Evolutionary conservation across 108 stramenopile species (phyloP).

Genomic region (Discostella pseudostelligera): DNA sequence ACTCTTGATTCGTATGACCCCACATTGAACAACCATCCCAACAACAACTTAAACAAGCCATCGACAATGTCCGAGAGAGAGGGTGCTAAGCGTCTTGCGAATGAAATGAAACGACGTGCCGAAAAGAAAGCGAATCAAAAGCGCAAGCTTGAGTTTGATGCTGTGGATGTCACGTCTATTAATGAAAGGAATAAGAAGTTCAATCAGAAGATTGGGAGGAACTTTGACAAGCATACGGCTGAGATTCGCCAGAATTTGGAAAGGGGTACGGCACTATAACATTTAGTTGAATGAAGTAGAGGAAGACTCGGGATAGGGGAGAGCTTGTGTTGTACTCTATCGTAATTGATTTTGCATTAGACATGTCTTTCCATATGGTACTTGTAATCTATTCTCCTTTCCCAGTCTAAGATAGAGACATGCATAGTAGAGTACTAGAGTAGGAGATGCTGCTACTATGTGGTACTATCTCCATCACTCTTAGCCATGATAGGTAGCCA

Average conservation of each 20-base stretch:
- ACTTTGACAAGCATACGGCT: slow-evolving; percentile 79
- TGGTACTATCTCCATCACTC: too few species aligned
- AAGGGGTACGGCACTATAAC: slow-evolving; percentile 84
- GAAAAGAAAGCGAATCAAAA: slow-evolving; percentile 68
- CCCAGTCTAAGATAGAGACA: too few species aligned
- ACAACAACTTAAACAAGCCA: slow-evolving; percentile 4
- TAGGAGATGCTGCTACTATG: too few species aligned
- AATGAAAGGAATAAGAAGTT: slow-evolving; percentile 87
- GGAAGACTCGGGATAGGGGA: too few species aligned
- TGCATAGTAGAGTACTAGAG: too few species aligned
- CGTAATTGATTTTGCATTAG: too few species aligned
- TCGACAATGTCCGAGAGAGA: slow-evolving; percentile 53
- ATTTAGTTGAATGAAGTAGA: too few species aligned
- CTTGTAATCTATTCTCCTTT: too few species aligned
- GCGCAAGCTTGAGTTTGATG: slow-evolving; percentile 69
- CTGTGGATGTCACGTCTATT: slow-evolving; percentile 79
- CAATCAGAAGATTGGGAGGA: slow-evolving; percentile 86
- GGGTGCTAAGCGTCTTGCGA: slow-evolving; percentile 74
- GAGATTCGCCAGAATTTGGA: slow-evolving; percentile 92
- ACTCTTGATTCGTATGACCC: slow-evolving; percentile 63
- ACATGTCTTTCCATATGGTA: too few species aligned
- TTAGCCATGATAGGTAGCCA: too few species aligned
- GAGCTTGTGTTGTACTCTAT: too few species aligned
- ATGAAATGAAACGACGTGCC: slow-evolving; percentile 78
- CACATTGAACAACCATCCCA: slow-evolving; percentile 19